Evolutionary conservation across 768 basidiomycete genomes (phyloP), one percentile per base, ranked within the genome.

Genomic region (Leucosporidium creatinivorum): DNA sequence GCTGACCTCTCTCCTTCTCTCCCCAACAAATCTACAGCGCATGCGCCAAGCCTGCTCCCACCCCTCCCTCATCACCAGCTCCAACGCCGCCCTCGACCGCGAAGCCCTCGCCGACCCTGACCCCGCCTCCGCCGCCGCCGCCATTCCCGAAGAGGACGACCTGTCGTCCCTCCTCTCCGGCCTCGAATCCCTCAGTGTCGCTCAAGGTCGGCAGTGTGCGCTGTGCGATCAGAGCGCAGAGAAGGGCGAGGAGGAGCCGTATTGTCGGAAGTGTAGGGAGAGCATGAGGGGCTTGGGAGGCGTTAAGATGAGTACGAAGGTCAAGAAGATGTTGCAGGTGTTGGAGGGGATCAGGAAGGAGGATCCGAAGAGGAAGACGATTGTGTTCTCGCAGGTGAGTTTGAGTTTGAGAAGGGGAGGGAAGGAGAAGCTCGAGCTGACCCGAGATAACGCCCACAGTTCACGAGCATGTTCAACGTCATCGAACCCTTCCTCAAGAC

Each of bases 401-500:
- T 17, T 15, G 15, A 4, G 10, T 57, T 39, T 1, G 13, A 15
- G 50, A 26, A 23, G 23, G 9, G 50, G 13, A 23, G 50, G 3
- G 28, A 5, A 26, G 39, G 21, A 10, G 58, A 1, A 8, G 3
- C 2, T 5, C 3, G 4, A 36, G 57, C 36, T 58, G n/a, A 58
- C n/a, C 23, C 18, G 25, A 4, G 60, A 31, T 13, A 13, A 57
- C 33, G 19, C 3, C 30, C 6, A 26, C 48, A 79, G 73, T 81
- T 81, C 72, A 97, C 94, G 1, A 83, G 61, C 86, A 80, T 83
- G 88, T 80, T 99, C 68, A 86, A 93, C 77, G 76, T 97, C 64
- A 82, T 96, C 55, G 85, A 93, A 78, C 89, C 87, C 0, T 96
- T 96, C 79, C 80, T 99, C 78, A 80, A 80, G 33, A 82, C 84